Base-by-base conservation (phyloP, 1,284 basidiomycete genomes). In the Kalmanozyma brasiliensis region DNA sequence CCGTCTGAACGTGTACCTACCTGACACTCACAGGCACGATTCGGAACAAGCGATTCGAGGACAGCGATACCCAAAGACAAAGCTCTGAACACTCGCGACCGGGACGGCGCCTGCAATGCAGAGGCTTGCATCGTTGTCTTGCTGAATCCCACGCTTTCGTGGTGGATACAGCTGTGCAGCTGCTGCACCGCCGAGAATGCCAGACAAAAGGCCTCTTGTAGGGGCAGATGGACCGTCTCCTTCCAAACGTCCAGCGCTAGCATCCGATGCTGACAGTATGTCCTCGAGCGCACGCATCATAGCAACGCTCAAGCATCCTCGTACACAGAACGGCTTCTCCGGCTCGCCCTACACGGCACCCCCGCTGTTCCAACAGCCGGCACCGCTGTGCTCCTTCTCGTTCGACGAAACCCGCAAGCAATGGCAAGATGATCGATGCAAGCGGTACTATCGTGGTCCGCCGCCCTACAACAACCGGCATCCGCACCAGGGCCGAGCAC, bases 401-500 rank as follows among this genome's bases (percentile, higher is more conserved):
- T 74, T 75, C 37, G 76, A 78, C 40, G 56, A 52, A 9, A 6
- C 49, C 0, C 65, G 76, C 13, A 38, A 35, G 30, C 49, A 62
- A 16, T 60, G 56, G 48, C 72, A 78, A 22, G 76, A 78, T 34
- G 68, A 78, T 36, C 61, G 72, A 4, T 48, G 52, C 38, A 61
- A 72, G 17, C 20, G 34, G 3, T 62, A 44, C 51, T 78, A 73
- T 47, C 65, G 73, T 20, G 49, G 53, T 0, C 76, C 76, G 16
- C 74, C 74, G 1, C 58, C 63, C 8, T 53, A 68, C 43, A 51
- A 30, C 23, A 52, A 61, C 34, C 61, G 44, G 4, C 58, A 52
- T 24, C 58, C 60, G 7, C 19, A 44, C 2, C 55, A 46, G 13
- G 20, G 29, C 20, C 51, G 59, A 4, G 49, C 52, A 23, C 49